phyloP scores from a whole-genome alignment of 2,329 filamentous ascomycete genomes.

The Talaromyces sp. region DNA sequence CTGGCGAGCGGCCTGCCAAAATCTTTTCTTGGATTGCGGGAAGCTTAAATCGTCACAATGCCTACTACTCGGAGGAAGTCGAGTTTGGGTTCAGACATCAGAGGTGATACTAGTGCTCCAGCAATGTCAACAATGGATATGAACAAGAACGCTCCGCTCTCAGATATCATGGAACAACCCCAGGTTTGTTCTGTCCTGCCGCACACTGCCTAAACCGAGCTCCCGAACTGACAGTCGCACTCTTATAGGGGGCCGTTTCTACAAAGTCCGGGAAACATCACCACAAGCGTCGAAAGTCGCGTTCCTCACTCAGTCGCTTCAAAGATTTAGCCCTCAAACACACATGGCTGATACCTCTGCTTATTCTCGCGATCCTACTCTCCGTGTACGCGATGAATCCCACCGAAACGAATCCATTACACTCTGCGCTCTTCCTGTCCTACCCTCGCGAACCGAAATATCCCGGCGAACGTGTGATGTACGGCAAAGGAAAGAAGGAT shows the following conservation, averaged over 20 bases:
- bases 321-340: constrained; percentile 46
- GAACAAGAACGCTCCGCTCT: constrained; percentile 30
- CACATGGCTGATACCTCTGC: constrained; percentile 65
- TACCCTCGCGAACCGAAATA: constrained; percentile 65
- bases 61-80: constrained; percentile 42
- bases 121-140: constrained; percentile 46
- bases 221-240: neutral
- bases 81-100: constrained; percentile 46
- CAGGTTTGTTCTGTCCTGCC: constrained; percentile 27
- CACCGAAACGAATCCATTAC: constrained; percentile 70
- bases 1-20: neutral
- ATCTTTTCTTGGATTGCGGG: neutral
- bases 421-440: constrained; percentile 82
- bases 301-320: constrained; percentile 43
- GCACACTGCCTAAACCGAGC: neutral
- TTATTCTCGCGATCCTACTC: constrained; percentile 62
- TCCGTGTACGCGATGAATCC: constrained; percentile 71
- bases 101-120: constrained; percentile 45
- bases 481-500: constrained; percentile 85
- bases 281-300: constrained; percentile 44
- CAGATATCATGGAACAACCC: constrained; percentile 28
- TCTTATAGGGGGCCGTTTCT: neutral
- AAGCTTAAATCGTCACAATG: constrained; percentile 26
- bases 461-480: constrained; percentile 57
- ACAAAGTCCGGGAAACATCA: constrained; percentile 34